Conservation (phyloP, 73 alveolate genomes). For the Paramecium biaurelia region DNA sequence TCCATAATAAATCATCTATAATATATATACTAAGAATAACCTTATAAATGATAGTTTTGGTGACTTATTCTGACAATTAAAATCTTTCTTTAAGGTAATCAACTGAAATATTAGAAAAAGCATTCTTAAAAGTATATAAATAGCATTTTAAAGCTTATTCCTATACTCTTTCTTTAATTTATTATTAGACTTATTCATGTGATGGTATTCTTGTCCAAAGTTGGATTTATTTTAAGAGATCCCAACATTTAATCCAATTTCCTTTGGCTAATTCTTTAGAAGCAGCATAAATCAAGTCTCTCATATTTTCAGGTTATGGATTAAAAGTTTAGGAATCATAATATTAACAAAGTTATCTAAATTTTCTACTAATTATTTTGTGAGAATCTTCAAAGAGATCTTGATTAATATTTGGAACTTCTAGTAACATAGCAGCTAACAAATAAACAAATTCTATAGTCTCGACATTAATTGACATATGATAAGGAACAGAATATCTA, state of each 20-base stretch:
- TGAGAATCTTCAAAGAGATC: neutral
- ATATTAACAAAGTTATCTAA: neutral
- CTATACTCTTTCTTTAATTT: conserved; percentile 8
- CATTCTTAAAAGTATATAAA: conserved; percentile 17
- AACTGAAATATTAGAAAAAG: neutral
- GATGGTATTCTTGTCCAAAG: conserved; percentile 2
- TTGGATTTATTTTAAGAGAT: neutral
- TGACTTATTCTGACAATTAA: neutral
- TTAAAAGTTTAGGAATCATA: conserved; percentile 2
- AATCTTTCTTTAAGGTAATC: neutral
- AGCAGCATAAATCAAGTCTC: conserved; percentile 29
- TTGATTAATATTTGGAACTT: neutral
- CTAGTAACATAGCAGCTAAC: neutral
- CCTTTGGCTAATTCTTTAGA: conserved; percentile 12
- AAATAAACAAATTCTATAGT: neutral
- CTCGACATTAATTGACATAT: conserved; percentile 27
- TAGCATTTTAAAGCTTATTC: conserved; percentile 32
- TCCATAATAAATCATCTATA: conserved; percentile 2
- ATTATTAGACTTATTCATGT: neutral
- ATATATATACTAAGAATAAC: neutral
- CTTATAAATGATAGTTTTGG: neutral
- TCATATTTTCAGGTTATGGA: conserved; percentile 8
- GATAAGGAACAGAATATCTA: neutral
- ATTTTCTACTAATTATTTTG: neutral
- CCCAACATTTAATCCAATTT: conserved; percentile 31